These are phyloP conservation scores for Lycium barbarum DNA, from an alignment of 257 asterid genomes.

Conservation along the genomic window DNA sequence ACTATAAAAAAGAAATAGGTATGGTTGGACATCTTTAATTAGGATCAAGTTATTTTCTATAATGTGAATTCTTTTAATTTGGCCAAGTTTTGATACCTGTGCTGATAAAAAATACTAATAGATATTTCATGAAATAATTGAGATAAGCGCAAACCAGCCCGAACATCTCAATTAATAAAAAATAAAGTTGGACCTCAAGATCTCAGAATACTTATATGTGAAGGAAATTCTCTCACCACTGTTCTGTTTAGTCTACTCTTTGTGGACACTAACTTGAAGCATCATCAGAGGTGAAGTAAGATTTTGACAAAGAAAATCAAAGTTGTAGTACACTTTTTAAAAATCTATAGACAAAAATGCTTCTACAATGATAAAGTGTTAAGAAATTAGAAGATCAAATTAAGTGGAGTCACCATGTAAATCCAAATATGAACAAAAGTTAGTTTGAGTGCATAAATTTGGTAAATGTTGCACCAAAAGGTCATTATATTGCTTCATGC, in stretches of 20 bases:
- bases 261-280: neutral
- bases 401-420: slow-evolving; percentile 6
- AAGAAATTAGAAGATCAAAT: slow-evolving; percentile 7
- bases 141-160: no score
- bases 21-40: neutral
- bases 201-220: neutral
- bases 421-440: neutral
- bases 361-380: neutral
- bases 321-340: neutral
- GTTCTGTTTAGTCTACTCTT: neutral
- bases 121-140: no score
- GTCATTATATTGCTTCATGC: neutral
- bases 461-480: slow-evolving; percentile 15
- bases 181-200: neutral
- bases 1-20: neutral
- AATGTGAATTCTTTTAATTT: neutral
- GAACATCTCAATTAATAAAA: neutral
- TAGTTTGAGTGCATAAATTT: neutral
- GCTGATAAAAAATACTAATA: no score
- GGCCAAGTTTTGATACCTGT: neutral
- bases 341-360: neutral
- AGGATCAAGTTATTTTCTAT: neutral
- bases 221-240: neutral
- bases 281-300: neutral
- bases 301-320: neutral